phyloP scores from a whole-genome alignment of 768 basidiomycete species.

The Pleurotus platypus region DNA sequence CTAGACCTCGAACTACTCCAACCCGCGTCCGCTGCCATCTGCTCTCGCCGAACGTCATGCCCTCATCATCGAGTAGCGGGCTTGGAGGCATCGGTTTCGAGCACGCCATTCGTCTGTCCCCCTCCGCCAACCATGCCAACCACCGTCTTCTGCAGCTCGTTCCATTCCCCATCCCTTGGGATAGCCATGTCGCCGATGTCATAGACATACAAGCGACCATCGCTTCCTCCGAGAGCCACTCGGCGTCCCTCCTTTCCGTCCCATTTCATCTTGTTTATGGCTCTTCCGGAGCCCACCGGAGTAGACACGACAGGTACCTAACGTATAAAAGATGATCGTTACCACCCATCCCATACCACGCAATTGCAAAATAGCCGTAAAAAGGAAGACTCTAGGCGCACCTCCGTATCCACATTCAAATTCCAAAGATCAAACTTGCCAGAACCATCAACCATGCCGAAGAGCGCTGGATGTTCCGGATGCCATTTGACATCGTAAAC shows the following conservation, averaged over 20 bases:
- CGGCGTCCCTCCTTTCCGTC: constrained; percentile 90
- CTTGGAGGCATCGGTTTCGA: constrained; percentile 25
- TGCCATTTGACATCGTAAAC: constrained; percentile 99
- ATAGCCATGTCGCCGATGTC: constrained; percentile 91
- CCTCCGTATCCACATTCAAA: constrained; percentile 94
- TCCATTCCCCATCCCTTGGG: constrained; percentile 91
- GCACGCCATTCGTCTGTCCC: constrained; percentile 38
- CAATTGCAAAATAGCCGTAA: constrained; percentile 2
- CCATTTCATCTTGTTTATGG: constrained; percentile 95
- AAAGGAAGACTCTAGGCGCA: constrained; percentile 31
- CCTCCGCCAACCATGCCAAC: constrained; percentile 65
- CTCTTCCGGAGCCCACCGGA: constrained; percentile 70
- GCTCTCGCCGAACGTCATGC: background rate
- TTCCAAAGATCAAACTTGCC: constrained; percentile 99
- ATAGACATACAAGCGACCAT: constrained; percentile 90
- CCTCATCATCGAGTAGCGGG: constrained; percentile 29
- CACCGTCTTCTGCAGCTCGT: constrained; percentile 84
- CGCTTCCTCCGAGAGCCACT: constrained; percentile 86
- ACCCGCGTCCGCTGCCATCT: background rate
- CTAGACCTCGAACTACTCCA: constrained; percentile 3
- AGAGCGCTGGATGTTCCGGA: constrained; percentile 89
- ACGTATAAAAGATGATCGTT: background rate
- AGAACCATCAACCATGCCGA: constrained; percentile 91
- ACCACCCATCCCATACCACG: background rate
- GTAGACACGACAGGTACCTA: constrained; percentile 94